Conservation (phyloP, 1,139 yeast species). For the Arxiozyma bovina region DNA sequence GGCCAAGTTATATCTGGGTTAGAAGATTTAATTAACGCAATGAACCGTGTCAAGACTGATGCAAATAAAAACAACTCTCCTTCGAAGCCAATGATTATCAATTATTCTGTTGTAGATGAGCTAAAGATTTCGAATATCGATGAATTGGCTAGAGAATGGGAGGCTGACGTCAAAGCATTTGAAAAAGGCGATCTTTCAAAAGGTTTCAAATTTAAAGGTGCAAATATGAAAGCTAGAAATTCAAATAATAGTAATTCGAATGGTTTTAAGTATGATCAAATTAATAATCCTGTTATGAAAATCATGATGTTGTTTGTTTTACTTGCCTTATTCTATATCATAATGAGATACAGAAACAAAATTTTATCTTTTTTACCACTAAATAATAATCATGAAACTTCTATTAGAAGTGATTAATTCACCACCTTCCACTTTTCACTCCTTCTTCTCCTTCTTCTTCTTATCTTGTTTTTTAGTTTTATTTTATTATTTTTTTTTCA, state of each 20-base stretch:
- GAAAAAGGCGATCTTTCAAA: conserved; percentile 17
- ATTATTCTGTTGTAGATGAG: conserved; percentile 20
- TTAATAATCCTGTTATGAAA: conserved; percentile 14
- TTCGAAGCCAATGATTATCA: conserved; percentile 38
- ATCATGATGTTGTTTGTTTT: neutral
- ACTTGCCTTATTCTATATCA: conserved; percentile 1
- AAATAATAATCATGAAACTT: neutral
- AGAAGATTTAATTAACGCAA: conserved; percentile 44
- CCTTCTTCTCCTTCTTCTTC: too few relatives aligned
- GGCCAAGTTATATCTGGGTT: conserved; percentile 66
- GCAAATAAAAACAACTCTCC: conserved; percentile 31
- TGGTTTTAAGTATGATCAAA: conserved; percentile 12
- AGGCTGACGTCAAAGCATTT: conserved; percentile 16
- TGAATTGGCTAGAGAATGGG: conserved; percentile 17
- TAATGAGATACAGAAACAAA: conserved; percentile 1
- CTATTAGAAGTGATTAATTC: neutral
- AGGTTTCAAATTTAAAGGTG: conserved; percentile 18
- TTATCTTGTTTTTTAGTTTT: neutral
- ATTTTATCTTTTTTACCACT: neutral
- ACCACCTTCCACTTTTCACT: too few relatives aligned
- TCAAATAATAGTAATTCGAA: conserved; percentile 6
- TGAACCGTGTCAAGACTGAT: conserved; percentile 42
- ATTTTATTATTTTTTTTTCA: too few relatives aligned
- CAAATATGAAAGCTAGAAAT: conserved; percentile 7
- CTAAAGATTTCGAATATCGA: conserved; percentile 15